Base-by-base conservation (phyloP, 2,329 filamentous ascomycete genomes). In the Colletotrichum somersetense region DNA sequence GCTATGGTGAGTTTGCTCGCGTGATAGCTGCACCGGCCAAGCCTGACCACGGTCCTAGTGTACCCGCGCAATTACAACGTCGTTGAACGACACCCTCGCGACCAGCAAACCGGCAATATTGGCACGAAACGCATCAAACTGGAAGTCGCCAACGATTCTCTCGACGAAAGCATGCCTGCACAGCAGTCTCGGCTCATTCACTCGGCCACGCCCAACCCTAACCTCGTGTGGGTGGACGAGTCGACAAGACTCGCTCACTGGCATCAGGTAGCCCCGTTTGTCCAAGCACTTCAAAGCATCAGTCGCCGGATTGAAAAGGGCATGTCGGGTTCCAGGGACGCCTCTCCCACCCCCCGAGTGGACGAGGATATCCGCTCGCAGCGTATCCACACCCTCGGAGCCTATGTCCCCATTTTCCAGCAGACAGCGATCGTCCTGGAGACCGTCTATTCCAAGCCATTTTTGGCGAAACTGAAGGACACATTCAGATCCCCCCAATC, bases 161-260 rank as follows among this genome's bases (percentile, higher is more conserved):
- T 12, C 38, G 30, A 57, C n/a, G 61, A 63, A 2, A 48, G 16
- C 52, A 14, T 44, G 18, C 12, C 42, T 23, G 38, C 26, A 30
- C 56, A 42, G 12, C 56, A 50, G 18, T 56, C 7, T 40, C 56
- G 33, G 38, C 33, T 12, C 8, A 18, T 30, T 11, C 48, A 48
- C 18, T 16, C n/a, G 18, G 46, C 33, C 7, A 33, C 53, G 2
- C 26, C 33, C 11, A 72, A 65, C 35, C 50, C 42, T 40, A 72
- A 68, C 3, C 59, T 72, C 18, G 48, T 64, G 7, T 73, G 72
- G 72, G 42, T 73, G 1, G 72, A 73, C 26, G 72, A 73, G 48
- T 63, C 68, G 6, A 67, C 72, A n/a, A 63, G 72, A 42, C 30
- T 56, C 23, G 63, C 64, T 23, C 59, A 65, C 33, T 73, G 72